These are phyloP conservation scores for Metarhizium humberi DNA, from an alignment of 2,329 filamentous ascomycete genomes.

Conservation along the genomic window DNA sequence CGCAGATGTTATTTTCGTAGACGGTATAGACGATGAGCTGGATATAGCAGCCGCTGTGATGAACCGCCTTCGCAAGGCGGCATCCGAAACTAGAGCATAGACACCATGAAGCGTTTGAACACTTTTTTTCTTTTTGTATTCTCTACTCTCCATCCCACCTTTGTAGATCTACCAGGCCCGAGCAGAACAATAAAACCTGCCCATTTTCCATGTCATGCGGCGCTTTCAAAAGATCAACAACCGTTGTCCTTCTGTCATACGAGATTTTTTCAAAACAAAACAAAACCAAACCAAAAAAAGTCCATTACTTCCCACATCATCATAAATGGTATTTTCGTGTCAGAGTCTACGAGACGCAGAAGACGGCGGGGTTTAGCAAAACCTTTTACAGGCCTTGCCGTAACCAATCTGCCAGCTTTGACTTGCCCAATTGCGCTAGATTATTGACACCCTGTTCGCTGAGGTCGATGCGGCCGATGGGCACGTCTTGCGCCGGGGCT, in stretches of 20 bases:
- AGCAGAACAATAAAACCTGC: neutral
- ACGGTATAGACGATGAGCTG: constrained; percentile 71
- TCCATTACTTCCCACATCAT: neutral
- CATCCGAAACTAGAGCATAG: constrained; percentile 48
- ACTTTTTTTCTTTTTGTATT: constrained; percentile 9
- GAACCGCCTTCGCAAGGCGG: constrained; percentile 74
- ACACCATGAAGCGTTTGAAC: constrained; percentile 17
- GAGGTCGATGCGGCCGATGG: constrained; percentile 88
- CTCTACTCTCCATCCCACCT: constrained; percentile 4
- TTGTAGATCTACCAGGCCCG: neutral
- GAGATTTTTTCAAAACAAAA: neutral
- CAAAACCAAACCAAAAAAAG: constrained; percentile 4
- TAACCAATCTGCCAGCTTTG: constrained; percentile 82
- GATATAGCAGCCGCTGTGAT: constrained; percentile 82
- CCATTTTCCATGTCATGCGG: constrained; percentile 15
- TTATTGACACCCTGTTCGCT: constrained; percentile 94
- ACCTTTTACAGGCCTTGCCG: constrained; percentile 61
- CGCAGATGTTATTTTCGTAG: constrained; percentile 80
- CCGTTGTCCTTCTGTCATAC: neutral
- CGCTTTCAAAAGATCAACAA: constrained; percentile 8
- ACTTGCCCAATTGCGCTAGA: constrained; percentile 86
- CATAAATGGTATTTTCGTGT: neutral
- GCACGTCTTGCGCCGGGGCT: constrained; percentile 83
- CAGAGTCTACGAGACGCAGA: neutral
- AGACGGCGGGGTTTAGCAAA: neutral